Conservation (phyloP, 1,284 basidiomycete species). For the Cyathus pygmaeus region DNA sequence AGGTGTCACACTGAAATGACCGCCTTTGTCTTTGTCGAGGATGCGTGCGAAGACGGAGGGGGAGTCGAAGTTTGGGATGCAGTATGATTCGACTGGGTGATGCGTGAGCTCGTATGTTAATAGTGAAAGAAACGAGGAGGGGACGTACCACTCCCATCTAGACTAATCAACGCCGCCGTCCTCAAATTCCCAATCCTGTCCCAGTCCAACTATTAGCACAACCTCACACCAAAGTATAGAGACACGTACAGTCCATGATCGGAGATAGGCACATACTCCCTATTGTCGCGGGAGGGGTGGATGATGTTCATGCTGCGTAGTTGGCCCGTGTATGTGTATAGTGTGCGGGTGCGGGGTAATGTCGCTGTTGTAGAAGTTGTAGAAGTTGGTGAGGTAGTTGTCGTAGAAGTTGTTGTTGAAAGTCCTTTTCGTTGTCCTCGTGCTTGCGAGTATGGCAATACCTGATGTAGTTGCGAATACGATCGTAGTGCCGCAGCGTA, state of each 20-base stretch:
- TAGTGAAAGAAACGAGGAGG: background rate
- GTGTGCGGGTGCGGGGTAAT: too few relatives aligned
- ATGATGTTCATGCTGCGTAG: constrained; percentile 50
- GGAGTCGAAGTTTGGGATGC: constrained; percentile 92
- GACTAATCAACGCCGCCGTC: constrained; percentile 83
- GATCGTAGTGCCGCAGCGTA: too few relatives aligned
- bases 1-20: constrained; percentile 89
- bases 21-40: constrained; percentile 90
- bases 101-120: too few relatives aligned
- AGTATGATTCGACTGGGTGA: constrained; percentile 91
- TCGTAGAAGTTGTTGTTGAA: too few relatives aligned
- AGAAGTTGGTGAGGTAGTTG: too few relatives aligned
- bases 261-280: constrained; percentile 73
- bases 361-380: too few relatives aligned
- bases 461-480: too few relatives aligned
- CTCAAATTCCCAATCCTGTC: constrained; percentile 81
- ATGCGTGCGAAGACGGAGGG: constrained; percentile 91
- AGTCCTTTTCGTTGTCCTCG: too few relatives aligned
- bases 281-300: constrained; percentile 45
- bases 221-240: constrained; percentile 7
- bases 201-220: background rate
- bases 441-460: too few relatives aligned
- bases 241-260: constrained; percentile 74
- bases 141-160: constrained; percentile 79
- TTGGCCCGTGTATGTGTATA: background rate